Base-by-base conservation (phyloP, 352 stramenopile species). In the Pythium volutum region DNA sequence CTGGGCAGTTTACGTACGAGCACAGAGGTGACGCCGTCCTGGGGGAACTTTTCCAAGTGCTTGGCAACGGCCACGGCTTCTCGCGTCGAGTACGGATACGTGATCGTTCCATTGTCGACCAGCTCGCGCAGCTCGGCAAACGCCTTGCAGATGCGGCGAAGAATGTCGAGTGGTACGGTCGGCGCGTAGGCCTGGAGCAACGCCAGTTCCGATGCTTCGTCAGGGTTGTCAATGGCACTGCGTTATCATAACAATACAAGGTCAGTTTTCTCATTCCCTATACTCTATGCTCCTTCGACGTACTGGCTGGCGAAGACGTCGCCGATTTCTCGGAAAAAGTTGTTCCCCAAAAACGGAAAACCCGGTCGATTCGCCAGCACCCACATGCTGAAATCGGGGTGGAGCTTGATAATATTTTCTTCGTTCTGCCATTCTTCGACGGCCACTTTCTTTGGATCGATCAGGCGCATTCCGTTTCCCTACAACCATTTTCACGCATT, bases 331-430 rank as follows among this genome's bases (percentile, higher is more conserved):
- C 81, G 70, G 68, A 97, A 97, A 31, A 98, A 96, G 59, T 98
- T 96, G 79, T 99, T 98, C n/a, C 96, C 96, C 33, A 98, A 77
- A 71, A 99, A 99, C 14, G 96, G 96, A 63, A 90, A 98, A 0
- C 94, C 94, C n/a, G 96, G 89, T 26, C 90, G 87, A 67, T 99
- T 99, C n/a, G 93, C 93, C 3, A 99, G 69, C 15, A 97, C 90
- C 81, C 93, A 97, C 65, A 98, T 86, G 22, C 77, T 75, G 64
- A 99, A 99, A 48, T 98, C 81, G 0, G 87, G 81, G 70, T 98
- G 94, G 6, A 98, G 84, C 15, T 70, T 61, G 48, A 98, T 98
- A 52, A 95, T 83, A 50, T 95, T 70, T n/a, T 83, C 65, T 39
- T 88, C 73, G 18, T 88, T 66, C 22, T 79, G 72, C 79, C 74